Evolutionary conservation across 2,329 filamentous ascomycete species (phyloP).

Genomic region (Phialemonium atrogriseum): DNA sequence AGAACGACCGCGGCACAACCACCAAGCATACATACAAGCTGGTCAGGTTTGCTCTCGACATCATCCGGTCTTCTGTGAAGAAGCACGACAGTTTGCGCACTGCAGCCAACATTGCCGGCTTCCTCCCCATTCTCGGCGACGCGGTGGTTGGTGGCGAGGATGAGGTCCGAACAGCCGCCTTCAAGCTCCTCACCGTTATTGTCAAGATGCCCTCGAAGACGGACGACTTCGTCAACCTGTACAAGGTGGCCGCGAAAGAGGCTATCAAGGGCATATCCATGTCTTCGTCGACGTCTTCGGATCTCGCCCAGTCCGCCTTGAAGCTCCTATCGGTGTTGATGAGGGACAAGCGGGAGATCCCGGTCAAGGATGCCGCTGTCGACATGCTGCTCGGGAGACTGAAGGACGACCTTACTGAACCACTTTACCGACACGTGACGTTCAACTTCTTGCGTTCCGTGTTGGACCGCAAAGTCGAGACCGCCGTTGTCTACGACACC

Average conservation of each 20-base stretch:
- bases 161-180: conserved; percentile 82
- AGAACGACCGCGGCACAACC: conserved; percentile 61
- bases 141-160: conserved; percentile 77
- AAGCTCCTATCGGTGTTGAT: conserved; percentile 83
- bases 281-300: conserved; percentile 69
- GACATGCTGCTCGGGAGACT: conserved; percentile 76
- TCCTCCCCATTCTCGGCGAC: conserved; percentile 84
- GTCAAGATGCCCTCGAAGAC: conserved; percentile 75
- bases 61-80: conserved; percentile 75
- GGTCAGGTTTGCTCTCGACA: conserved; percentile 77
- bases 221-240: conserved; percentile 54
- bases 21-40: conserved; percentile 83
- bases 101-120: conserved; percentile 70
- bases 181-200: conserved; percentile 77
- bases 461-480: conserved; percentile 75
- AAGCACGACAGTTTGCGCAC: conserved; percentile 79
- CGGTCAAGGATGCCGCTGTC: conserved; percentile 71
- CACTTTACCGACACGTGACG: conserved; percentile 82
- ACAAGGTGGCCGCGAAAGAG: conserved; percentile 75
- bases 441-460: conserved; percentile 92
- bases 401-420: conserved; percentile 84
- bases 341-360: conserved; percentile 67
- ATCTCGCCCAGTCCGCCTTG: conserved; percentile 77
- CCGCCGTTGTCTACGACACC: conserved; percentile 82
- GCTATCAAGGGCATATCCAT: conserved; percentile 73